Base-by-base conservation (phyloP, 345 rosid species). In the Brassica nigra region DNA sequence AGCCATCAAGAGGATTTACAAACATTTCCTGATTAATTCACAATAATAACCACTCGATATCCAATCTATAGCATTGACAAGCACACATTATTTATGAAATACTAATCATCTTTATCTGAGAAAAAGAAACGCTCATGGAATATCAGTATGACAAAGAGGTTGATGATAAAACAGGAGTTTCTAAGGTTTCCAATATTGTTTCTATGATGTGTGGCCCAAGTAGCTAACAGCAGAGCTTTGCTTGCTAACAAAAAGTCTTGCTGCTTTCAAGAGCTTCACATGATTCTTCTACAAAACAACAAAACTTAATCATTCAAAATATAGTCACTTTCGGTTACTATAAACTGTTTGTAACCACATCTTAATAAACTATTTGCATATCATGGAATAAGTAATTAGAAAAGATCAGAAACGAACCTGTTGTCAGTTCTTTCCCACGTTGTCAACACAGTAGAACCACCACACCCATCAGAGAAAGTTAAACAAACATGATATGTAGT, bases 131-230 rank as follows among this genome's bases (percentile, higher is more conserved):
- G 44, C 28, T 33, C 23, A 47, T 79, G 59, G 75, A 33, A 74
- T 4, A 52, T 37, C 42, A 73, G 55, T 37, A 37, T 52, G 78
- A 76, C 80, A 76, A 70, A 42, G 34, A 36, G 8, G 62, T 75
- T 64, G 57, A 64, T 39, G 76, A 64, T 73, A 65, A 71, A 76
- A 80, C 76, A 76, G 68, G 80, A 75, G 83, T 55, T 70, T 70
- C 73, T 65, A 71, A 80, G 77, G 76, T 80, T 80, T 54, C 83
- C 76, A 74, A 49, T 70, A 70, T 70, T 64, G 76, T 75, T 62
- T 66, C 72, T 54, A 14, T 69, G 67, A 69, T 75, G 71, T 80
- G 72, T 80, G 83, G 76, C 80, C 78, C 72, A 75, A 70, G 80
- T 37, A 42, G 80, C 64, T 54, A 75, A 65, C 80, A 75, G 80